phyloP scores from a whole-genome alignment of 495 filamentous ascomycete genomes.

The Pyrenopolyporus hunteri region DNA sequence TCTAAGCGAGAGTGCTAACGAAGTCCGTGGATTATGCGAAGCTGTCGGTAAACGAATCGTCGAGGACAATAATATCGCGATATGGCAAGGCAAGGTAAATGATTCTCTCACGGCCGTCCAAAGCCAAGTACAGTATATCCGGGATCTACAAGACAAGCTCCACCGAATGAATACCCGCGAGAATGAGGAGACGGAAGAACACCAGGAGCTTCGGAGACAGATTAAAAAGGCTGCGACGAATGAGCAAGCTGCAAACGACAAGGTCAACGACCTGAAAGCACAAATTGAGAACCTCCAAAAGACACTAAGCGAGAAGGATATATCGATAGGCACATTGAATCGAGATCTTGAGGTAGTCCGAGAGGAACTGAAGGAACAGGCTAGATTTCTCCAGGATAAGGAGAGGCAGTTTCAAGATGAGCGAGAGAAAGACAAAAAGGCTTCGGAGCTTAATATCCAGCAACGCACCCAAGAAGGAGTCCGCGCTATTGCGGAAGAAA shows the following conservation, averaged over 20 bases:
- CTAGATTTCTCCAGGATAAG: constrained; percentile 11
- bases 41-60: constrained; percentile 1
- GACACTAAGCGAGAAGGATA: constrained; percentile 21
- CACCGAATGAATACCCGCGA: constrained; percentile 18
- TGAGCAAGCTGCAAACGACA: constrained; percentile 9
- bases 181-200: constrained; percentile 22
- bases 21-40: constrained; percentile 22
- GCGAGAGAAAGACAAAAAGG: constrained; percentile 8
- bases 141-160: constrained; percentile 36
- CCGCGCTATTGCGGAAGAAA: constrained; percentile 24
- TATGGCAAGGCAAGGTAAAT: constrained; percentile 29
- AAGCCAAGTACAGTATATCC: constrained; percentile 20
- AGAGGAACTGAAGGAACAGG: constrained; percentile 27
- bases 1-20: constrained; percentile 7
- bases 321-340: constrained; percentile 3
- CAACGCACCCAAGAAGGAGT: constrained; percentile 30
- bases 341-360: constrained; percentile 26
- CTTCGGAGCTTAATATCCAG: constrained; percentile 17
- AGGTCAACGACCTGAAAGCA: constrained; percentile 10
- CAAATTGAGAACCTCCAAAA: constrained; percentile 9
- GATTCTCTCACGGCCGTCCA: constrained; percentile 21
- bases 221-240: not conserved
- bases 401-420: constrained; percentile 24
- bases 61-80: not conserved
- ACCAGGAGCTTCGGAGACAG: not conserved